Percentiles rank a stretch among this genome's conserved stretches.
Conservation (phyloP, 2,329 filamentous ascomycete species). For the Aspergillus sergii region DNA sequence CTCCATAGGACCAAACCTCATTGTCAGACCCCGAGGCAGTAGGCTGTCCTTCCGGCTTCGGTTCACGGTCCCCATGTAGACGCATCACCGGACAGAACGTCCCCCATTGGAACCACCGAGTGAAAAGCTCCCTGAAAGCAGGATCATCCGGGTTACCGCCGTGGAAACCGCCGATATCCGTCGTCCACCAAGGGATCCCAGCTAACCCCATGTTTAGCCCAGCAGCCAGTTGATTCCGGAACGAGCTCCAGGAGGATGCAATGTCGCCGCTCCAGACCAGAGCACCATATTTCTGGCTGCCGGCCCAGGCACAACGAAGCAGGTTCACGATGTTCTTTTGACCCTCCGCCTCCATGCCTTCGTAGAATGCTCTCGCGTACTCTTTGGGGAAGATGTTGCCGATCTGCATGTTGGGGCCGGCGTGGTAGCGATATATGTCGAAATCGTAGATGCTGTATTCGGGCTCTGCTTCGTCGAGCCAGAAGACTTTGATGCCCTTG, state of each 20-base stretch:
- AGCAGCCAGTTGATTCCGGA: slow-evolving; percentile 63
- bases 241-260: slow-evolving; percentile 62
- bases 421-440: slow-evolving; percentile 65
- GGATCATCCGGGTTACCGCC: slow-evolving; percentile 61
- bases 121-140: slow-evolving; percentile 64
- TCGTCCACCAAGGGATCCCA: slow-evolving; percentile 70
- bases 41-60: slow-evolving; percentile 43
- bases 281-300: slow-evolving; percentile 65
- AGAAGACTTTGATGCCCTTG: slow-evolving; percentile 66
- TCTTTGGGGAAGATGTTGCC: slow-evolving; percentile 64
- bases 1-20: slow-evolving; percentile 69
- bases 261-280: slow-evolving; percentile 71
- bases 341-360: slow-evolving; percentile 57
- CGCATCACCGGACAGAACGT: slow-evolving; percentile 69
- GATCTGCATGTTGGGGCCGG: slow-evolving; percentile 56
- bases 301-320: slow-evolving; percentile 59
- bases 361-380: slow-evolving; percentile 63
- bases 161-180: slow-evolving; percentile 71
- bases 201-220: slow-evolving; percentile 68
- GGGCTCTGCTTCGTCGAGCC: slow-evolving; percentile 68
- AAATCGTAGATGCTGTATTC: slow-evolving; percentile 68
- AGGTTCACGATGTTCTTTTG: slow-evolving; percentile 63
- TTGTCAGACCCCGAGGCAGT: slow-evolving; percentile 32
- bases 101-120: slow-evolving; percentile 71
- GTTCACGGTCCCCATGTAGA: slow-evolving; percentile 67